Evolutionary conservation across 345 rosid genomes (phyloP).

Genomic region (Salix arbutifolia): DNA sequence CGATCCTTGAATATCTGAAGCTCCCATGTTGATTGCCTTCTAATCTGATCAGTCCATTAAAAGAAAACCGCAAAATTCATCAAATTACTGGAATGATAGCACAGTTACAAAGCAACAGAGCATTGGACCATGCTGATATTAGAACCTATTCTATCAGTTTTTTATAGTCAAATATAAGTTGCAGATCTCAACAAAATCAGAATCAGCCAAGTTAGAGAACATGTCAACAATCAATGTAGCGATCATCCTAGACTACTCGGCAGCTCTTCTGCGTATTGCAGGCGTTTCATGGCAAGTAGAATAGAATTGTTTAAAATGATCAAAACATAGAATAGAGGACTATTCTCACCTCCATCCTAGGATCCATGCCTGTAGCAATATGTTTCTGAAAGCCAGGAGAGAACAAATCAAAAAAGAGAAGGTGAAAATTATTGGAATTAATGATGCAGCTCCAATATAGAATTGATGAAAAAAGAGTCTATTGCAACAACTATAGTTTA

Average conservation of each 20-base stretch:
- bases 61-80: neutral
- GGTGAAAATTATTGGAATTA: neutral
- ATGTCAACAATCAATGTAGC: neutral
- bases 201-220: neutral
- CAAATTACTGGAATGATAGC: neutral
- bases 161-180: neutral
- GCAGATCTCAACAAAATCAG: neutral
- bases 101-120: neutral
- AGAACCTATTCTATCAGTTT: neutral
- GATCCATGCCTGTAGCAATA: constrained; percentile 8
- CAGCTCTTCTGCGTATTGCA: neutral
- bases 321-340: neutral
- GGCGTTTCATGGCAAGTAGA: neutral
- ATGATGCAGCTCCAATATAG: neutral
- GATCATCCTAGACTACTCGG: neutral
- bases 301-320: neutral
- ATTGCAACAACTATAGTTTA: neutral
- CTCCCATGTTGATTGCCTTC: constrained; percentile 93
- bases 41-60: constrained; percentile 43
- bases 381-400: constrained; percentile 7
- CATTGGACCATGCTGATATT: no score
- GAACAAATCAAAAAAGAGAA: neutral
- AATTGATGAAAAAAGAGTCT: neutral
- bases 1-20: constrained; percentile 62
- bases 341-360: constrained; percentile 54